Conservation (phyloP, 2,329 filamentous ascomycete genomes). For the Tolypocladium ophioglossoides region DNA sequence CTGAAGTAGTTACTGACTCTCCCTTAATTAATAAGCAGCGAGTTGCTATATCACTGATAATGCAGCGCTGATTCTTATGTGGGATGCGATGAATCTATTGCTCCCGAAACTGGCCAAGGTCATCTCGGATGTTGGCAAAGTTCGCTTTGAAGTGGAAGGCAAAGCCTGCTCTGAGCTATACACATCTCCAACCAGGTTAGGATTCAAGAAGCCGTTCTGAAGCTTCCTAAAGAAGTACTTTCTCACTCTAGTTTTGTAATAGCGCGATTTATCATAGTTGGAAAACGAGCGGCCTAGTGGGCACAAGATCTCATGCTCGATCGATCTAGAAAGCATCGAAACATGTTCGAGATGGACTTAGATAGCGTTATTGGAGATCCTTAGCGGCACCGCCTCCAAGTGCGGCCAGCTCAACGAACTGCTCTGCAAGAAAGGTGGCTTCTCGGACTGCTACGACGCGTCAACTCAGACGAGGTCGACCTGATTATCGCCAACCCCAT, state of each 20-base stretch:
- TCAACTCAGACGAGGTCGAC: conserved; percentile 72
- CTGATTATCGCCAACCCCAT: conserved; percentile 72
- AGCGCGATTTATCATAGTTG: conserved; percentile 7
- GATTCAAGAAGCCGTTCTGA: too few relatives aligned
- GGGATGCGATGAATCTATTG: conserved; percentile 58
- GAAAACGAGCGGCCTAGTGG: conserved; percentile 47
- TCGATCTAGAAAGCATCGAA: conserved; percentile 69
- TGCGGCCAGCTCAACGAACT: conserved; percentile 44
- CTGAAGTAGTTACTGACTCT: not conserved
- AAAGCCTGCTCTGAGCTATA: conserved; percentile 65
- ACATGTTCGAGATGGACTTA: conserved; percentile 53
- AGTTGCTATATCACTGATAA: conserved; percentile 60
- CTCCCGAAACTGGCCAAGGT: conserved; percentile 69
- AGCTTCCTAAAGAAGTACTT: too few relatives aligned
- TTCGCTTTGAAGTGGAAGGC: conserved; percentile 65
- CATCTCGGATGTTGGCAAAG: conserved; percentile 58
- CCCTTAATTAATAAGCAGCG: conserved; percentile 14
- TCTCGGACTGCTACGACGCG: conserved; percentile 37
- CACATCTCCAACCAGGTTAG: conserved; percentile 46
- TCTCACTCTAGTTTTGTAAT: too few relatives aligned
- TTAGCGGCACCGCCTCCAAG: conserved; percentile 37
- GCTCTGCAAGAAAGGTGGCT: conserved; percentile 45
- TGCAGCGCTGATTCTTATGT: conserved; percentile 61
- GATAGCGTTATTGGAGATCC: conserved; percentile 50
- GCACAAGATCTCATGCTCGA: conserved; percentile 47